Evolutionary conservation across 1,284 basidiomycete genomes (phyloP), one percentile per base, ranked within the genome.

Genomic region (Ustanciosporium gigantosporum): DNA sequence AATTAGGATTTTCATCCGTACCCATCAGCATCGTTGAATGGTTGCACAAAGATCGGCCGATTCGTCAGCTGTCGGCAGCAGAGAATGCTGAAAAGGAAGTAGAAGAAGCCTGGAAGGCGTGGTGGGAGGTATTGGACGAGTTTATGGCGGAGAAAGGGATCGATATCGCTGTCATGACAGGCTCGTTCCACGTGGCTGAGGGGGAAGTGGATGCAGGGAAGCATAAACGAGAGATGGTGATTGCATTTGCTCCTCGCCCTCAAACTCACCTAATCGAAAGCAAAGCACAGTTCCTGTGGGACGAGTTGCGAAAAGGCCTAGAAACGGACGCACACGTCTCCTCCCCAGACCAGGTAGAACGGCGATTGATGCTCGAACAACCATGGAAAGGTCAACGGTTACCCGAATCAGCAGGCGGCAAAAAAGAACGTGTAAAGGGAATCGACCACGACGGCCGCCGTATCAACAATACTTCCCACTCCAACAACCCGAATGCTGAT

Each of bases 371-470:
- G 51, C 42, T 68, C 17, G 53, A 68, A 16, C 31, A 62, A 21
- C 66, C 64, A 9, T 70, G 69, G 68, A 68, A 70, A 40, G 67
- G 67, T 0, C 62, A 66, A 21, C 44, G 61, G 15, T 29, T 71
- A 32, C 53, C 49, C 8, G 51, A 46, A 38, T 43, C 36, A 17
- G 42, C 49, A 0, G 60, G 51, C 1, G 69, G 62, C 13, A 72
- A 74, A 43, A 52, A 35, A 36, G 72, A 72, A 42, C 39, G 68
- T 5, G 65, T 68, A 3, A 36, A 43, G 17, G 66, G 66, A 7
- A 23, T 73, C 9, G 59, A 66, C 15, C 17, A 8, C 22, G 43
- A 65, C 14, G 57, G 62, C 2, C 51, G 40, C 27, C 46, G 57
- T 19, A n/a, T n/a, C n/a, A n/a, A n/a, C n/a, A 39, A 44, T 4